Evolutionary conservation across 495 filamentous ascomycete genomes (phyloP).

Genomic region (Hypoxylon lienhwacheense): DNA sequence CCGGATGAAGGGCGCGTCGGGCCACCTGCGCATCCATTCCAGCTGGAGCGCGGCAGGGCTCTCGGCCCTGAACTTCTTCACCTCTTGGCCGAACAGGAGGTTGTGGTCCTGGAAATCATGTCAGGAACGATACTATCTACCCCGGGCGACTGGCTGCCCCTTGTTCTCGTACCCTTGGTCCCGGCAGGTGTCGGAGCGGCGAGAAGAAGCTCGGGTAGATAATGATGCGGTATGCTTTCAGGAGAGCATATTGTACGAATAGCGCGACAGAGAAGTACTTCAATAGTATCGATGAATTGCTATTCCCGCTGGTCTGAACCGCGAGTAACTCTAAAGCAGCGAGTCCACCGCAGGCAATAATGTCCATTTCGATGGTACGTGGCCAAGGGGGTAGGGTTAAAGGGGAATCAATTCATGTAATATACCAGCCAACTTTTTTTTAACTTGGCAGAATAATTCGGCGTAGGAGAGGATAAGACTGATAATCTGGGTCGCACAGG

Average conservation of each 20-base stretch:
- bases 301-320: slow-evolving; percentile 1
- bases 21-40: slow-evolving; percentile 38
- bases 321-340: slow-evolving; percentile 16
- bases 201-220: slow-evolving; percentile 37
- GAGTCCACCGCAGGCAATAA: slow-evolving; percentile 3
- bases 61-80: slow-evolving; percentile 29
- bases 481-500: too few species aligned
- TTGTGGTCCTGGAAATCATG: slow-evolving; percentile 17
- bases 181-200: slow-evolving; percentile 38
- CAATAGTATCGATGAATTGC: not conserved
- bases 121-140: not conserved
- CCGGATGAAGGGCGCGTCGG: slow-evolving; percentile 44
- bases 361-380: slow-evolving; percentile 15
- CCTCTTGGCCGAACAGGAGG: slow-evolving; percentile 29
- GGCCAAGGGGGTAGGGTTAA: too few species aligned
- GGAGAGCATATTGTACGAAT: slow-evolving; percentile 14
- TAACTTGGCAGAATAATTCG: too few species aligned
- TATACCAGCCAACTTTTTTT: too few species aligned
- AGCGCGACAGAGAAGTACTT: slow-evolving; percentile 11
- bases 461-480: too few species aligned
- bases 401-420: too few species aligned
- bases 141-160: not conserved
- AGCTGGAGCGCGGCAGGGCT: slow-evolving; percentile 22
- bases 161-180: slow-evolving; percentile 29
- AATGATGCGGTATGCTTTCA: slow-evolving; percentile 31